phyloP scores from a whole-genome alignment of 208 protist genomes.

The Entamoeba moshkovskii region DNA sequence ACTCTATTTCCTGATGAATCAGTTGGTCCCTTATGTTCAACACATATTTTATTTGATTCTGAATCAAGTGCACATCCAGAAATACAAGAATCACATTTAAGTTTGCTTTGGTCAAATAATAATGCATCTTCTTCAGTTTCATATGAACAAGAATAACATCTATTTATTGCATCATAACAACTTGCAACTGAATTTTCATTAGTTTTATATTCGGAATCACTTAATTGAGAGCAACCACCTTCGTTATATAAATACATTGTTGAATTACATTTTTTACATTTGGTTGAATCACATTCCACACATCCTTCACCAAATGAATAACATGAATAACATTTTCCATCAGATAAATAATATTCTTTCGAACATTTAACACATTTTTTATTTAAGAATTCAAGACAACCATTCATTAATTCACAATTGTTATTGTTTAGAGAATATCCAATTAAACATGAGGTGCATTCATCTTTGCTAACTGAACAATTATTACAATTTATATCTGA shows the following conservation, averaged over 20 bases:
- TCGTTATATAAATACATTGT: background rate
- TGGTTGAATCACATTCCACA: background rate
- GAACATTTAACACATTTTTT: background rate
- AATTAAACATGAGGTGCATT: too few species aligned
- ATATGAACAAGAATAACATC: too few species aligned
- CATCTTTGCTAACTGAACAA: background rate
- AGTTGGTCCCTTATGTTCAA: too few species aligned
- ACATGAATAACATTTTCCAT: background rate
- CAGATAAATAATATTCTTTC: background rate
- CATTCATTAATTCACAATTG: too few species aligned
- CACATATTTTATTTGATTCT: too few species aligned
- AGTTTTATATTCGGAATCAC: background rate
- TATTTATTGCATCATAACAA: too few species aligned
- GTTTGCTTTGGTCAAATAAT: background rate
- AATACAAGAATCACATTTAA: background rate
- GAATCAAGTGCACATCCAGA: too few species aligned
- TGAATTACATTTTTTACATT: too few species aligned
- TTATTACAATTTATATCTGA: background rate
- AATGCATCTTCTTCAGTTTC: too few species aligned
- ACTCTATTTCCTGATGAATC: too few species aligned
- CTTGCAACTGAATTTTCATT: too few species aligned
- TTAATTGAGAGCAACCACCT: background rate
- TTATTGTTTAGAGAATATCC: too few species aligned
- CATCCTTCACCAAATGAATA: background rate
- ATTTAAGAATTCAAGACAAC: background rate